Percentiles rank a stretch among this genome's conserved stretches.
These are phyloP conservation scores for Talinum fruticosum DNA, from an alignment of 148 eudicot species.

Conservation along the genomic window DNA sequence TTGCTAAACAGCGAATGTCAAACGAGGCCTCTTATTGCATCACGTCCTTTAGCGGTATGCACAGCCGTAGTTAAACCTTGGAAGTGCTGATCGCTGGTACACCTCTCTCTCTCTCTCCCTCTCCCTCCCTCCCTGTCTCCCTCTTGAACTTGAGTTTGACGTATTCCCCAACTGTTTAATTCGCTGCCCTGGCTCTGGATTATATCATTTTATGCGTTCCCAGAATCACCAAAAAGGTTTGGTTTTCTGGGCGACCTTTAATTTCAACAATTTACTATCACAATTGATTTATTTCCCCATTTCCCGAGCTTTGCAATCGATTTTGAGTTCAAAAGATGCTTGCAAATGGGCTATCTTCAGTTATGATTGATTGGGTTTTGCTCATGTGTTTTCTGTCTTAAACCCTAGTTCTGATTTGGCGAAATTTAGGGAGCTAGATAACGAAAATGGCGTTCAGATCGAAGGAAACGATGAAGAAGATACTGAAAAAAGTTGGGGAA, in stretches of 20 bases:
- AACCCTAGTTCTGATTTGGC: neutral
- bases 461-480: constrained; percentile 73
- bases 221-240: neutral
- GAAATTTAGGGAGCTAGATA: neutral
- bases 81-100: neutral
- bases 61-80: too few relatives aligned
- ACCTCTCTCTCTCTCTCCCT: neutral
- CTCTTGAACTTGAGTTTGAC: neutral
- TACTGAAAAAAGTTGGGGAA: constrained; percentile 77
- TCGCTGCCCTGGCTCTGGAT: neutral
- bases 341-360: neutral
- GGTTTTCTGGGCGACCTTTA: too few relatives aligned
- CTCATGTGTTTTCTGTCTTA: neutral
- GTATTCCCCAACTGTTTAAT: neutral
- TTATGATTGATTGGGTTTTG: neutral
- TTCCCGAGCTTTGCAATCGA: neutral
- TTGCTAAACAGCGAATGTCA: too few relatives aligned
- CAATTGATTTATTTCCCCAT: neutral
- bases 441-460: constrained; percentile 74
- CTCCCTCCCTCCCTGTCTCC: neutral
- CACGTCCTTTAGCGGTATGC: too few relatives aligned
- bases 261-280: neutral
- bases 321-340: neutral
- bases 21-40: too few relatives aligned
- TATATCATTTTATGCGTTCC: neutral